Percentiles rank a stretch among this genome's conserved stretches.
These are phyloP conservation scores for Lavandula angustifolia DNA, from an alignment of 257 asterid species.

Conservation along the genomic window DNA sequence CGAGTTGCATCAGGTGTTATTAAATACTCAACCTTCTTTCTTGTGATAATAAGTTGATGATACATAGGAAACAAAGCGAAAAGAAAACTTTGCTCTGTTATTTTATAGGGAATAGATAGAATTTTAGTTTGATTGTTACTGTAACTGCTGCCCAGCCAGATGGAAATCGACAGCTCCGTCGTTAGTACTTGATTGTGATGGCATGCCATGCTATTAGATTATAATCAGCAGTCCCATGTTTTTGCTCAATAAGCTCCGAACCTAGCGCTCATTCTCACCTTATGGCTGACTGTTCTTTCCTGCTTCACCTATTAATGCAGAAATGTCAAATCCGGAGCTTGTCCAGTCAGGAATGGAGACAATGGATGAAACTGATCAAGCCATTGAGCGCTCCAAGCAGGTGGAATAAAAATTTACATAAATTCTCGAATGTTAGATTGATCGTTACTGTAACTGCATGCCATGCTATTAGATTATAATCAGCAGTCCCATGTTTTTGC, in stretches of 20 bases:
- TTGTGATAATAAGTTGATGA: constrained; percentile 21
- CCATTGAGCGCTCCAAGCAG: constrained; percentile 99
- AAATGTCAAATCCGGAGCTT: constrained; percentile 98
- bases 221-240: no score
- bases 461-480: no score
- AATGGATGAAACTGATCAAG: constrained; percentile 99
- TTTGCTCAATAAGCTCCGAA: no score
- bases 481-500: no score
- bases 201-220: constrained; percentile 26
- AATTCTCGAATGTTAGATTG: constrained; percentile 23
- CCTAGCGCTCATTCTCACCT: constrained; percentile 5
- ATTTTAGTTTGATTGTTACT: neutral
- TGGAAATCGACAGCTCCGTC: constrained; percentile 11
- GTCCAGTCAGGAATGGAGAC: constrained; percentile 65
- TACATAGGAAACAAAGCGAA: constrained; percentile 16
- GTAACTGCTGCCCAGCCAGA: neutral
- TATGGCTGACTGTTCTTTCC: constrained; percentile 35
- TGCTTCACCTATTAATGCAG: constrained; percentile 47
- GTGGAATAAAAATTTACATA: constrained; percentile 37
- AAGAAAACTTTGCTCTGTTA: neutral
- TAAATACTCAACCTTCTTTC: neutral
- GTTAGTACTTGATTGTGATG: constrained; percentile 21
- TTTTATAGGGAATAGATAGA: neutral
- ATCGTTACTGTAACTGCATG: constrained; percentile 17
- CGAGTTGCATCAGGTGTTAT: constrained; percentile 84